Conservation (phyloP, 176 grass and related monocot genomes). For the Melocanna baccifera region DNA sequence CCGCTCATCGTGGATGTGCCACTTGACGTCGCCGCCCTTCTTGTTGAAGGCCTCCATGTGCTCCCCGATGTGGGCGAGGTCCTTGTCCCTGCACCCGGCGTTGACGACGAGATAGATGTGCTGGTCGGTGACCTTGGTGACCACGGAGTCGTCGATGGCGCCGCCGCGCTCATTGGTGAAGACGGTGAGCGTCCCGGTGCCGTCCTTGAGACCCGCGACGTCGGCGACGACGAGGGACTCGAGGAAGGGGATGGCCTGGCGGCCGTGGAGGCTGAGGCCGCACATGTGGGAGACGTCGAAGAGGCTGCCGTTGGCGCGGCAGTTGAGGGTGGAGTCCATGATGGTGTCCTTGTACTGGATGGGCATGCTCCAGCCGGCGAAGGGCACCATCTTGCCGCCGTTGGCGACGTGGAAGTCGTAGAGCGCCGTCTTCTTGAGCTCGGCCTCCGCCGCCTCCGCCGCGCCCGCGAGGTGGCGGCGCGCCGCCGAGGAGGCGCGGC, state of each 20-base stretch:
- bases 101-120: slow-evolving; percentile 97
- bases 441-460: slow-evolving; percentile 56
- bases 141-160: slow-evolving; percentile 81
- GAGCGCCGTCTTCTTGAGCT: slow-evolving; percentile 94
- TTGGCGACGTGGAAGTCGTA: slow-evolving; percentile 85
- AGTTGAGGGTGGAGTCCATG: slow-evolving; percentile 98
- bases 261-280: slow-evolving; percentile 70
- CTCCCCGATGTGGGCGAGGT: slow-evolving; percentile 75
- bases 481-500: slow-evolving; percentile 37
- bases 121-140: slow-evolving; percentile 72
- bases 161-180: slow-evolving; percentile 89
- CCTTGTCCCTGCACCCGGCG: slow-evolving; percentile 94
- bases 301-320: slow-evolving; percentile 74
- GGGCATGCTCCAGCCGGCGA: slow-evolving; percentile 97
- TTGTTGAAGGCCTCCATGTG: slow-evolving; percentile 82
- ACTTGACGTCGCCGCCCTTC: slow-evolving; percentile 73
- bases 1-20: slow-evolving; percentile 95
- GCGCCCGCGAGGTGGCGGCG: slow-evolving; percentile 59
- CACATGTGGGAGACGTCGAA: slow-evolving; percentile 99
- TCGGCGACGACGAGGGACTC: slow-evolving; percentile 91
- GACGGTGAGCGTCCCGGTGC: slow-evolving; percentile 72
- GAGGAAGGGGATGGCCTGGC: slow-evolving; percentile 64
- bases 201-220: slow-evolving; percentile 60
- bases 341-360: slow-evolving; percentile 98
- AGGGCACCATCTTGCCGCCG: slow-evolving; percentile 96